These are phyloP conservation scores for Rhizophagus prolifer DNA, from an alignment of 192 early-diverging fungal species.

Conservation along the genomic window DNA sequence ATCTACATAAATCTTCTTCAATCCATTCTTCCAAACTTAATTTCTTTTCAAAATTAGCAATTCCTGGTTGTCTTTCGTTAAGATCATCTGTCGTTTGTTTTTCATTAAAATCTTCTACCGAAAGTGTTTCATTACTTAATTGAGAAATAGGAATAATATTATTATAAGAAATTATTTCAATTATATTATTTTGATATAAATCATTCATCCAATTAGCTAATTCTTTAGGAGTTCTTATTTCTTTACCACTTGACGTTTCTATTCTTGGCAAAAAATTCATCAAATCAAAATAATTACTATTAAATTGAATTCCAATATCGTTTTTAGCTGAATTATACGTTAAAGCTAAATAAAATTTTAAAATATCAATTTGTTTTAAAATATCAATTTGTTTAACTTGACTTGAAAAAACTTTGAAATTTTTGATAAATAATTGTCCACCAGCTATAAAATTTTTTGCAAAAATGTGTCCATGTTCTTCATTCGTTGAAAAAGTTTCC, in stretches of 20 bases:
- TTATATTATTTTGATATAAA: neutral
- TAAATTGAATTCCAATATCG: neutral
- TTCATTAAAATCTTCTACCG: no score
- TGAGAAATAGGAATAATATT: neutral
- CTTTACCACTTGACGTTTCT: neutral
- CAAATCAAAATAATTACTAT: neutral
- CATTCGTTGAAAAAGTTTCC: neutral
- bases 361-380: neutral
- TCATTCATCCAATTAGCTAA: neutral
- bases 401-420: neutral
- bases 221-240: neutral
- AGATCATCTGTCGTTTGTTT: neutral
- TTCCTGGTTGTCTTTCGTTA: neutral
- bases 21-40: neutral
- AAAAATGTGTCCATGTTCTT: neutral
- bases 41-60: neutral
- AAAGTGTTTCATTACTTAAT: no score
- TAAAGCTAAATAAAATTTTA: neutral
- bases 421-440: neutral
- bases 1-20: neutral
- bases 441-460: neutral
- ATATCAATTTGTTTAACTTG: neutral
- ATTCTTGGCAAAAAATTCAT: neutral
- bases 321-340: neutral
- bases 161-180: neutral